These are phyloP conservation scores for Schwanniomyces etchellsii DNA, from an alignment of 1,139 yeast species.

Conservation along the genomic window DNA sequence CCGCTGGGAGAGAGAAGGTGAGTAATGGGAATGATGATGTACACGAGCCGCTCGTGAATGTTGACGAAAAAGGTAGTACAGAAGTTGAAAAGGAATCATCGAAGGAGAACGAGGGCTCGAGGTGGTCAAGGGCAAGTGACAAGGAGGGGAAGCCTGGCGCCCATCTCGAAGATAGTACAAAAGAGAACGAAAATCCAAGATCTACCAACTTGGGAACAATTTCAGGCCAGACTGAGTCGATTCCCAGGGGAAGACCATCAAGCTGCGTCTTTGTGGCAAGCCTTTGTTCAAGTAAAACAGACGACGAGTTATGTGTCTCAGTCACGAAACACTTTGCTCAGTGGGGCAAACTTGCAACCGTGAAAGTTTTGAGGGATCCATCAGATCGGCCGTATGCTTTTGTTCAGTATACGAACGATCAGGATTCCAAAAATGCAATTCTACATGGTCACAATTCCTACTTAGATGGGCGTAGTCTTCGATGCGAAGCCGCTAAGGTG, in stretches of 20 bases:
- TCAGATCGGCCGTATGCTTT: constrained; percentile 88
- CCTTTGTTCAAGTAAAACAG: constrained; percentile 55
- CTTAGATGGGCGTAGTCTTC: constrained; percentile 67
- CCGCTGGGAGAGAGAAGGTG: too few species aligned
- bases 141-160: too few species aligned
- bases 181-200: too few species aligned
- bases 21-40: too few species aligned
- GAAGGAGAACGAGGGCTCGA: too few species aligned
- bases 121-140: too few species aligned
- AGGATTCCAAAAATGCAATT: constrained; percentile 67
- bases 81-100: background rate
- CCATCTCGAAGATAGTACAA: too few species aligned
- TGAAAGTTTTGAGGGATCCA: constrained; percentile 83
- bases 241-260: constrained; percentile 51
- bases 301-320: constrained; percentile 64
- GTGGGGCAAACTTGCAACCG: constrained; percentile 68
- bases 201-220: too few species aligned
- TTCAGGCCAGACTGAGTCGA: constrained; percentile 2
- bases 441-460: constrained; percentile 61
- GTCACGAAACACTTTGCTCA: constrained; percentile 59
- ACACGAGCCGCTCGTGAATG: too few species aligned
- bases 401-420: constrained; percentile 75
- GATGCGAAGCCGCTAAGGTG: constrained; percentile 90
- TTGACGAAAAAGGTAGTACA: background rate
- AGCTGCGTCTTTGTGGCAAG: constrained; percentile 89